These are phyloP conservation scores for Skeletonema menzelii DNA, from an alignment of 108 stramenopile genomes.

Conservation along the genomic window DNA sequence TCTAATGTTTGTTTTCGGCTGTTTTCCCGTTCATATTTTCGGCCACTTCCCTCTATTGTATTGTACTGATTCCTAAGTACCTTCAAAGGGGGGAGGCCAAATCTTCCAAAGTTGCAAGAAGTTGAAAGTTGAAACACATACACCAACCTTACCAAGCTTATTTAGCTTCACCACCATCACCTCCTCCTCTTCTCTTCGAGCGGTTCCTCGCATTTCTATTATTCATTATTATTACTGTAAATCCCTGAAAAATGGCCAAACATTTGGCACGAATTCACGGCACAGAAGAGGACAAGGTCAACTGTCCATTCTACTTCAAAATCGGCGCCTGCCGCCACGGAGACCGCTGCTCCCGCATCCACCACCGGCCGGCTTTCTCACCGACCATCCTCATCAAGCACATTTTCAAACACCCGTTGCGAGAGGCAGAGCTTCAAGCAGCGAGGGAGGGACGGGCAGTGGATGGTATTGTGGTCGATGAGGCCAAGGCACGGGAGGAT, in stretches of 20 bases:
- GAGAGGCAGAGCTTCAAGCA: slow-evolving; percentile 62
- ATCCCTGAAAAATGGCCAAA: slow-evolving; percentile 67
- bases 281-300: slow-evolving; percentile 98
- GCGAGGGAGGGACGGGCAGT: slow-evolving; percentile 44
- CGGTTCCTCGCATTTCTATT: too few species aligned
- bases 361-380: slow-evolving; percentile 94
- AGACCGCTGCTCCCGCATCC: slow-evolving; percentile 93
- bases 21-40: too few species aligned
- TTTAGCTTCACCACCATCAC: too few species aligned
- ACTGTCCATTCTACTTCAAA: slow-evolving; percentile 99
- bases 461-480: slow-evolving; percentile 54
- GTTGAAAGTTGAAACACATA: too few species aligned
- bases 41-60: too few species aligned
- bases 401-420: slow-evolving; percentile 89
- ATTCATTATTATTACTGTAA: too few species aligned
- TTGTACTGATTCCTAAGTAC: too few species aligned
- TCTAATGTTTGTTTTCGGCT: too few species aligned
- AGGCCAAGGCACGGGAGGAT: slow-evolving; percentile 81
- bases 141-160: too few species aligned
- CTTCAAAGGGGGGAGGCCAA: too few species aligned
- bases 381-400: slow-evolving; percentile 96
- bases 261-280: slow-evolving; percentile 98
- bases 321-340: slow-evolving; percentile 98
- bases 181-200: too few species aligned
- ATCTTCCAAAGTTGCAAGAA: too few species aligned